Evolutionary conservation across 2,329 filamentous ascomycete species (phyloP).

Genomic region (Parascedosporium putredinis): DNA sequence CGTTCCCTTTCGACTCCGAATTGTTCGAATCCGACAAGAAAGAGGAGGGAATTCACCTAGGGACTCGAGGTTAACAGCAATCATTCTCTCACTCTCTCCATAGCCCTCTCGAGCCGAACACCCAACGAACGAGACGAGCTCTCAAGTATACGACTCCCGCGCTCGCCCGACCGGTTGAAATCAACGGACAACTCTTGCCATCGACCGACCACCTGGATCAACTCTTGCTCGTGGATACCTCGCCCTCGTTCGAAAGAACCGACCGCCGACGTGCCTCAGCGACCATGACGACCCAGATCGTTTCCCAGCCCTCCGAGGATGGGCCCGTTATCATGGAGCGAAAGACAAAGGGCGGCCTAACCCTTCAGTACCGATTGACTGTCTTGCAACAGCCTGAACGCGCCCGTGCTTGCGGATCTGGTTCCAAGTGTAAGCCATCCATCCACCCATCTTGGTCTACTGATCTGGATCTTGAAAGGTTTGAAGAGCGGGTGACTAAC

Average conservation of each 20-base stretch:
- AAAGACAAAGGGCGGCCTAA: slow-evolving; percentile 61
- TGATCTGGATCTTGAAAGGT: background rate
- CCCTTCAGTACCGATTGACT: slow-evolving; percentile 68
- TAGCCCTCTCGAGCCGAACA: background rate
- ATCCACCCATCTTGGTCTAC: no score
- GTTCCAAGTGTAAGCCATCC: slow-evolving; percentile 82
- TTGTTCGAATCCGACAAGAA: slow-evolving; percentile 1
- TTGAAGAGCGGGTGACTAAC: background rate
- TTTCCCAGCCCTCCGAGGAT: slow-evolving; percentile 5
- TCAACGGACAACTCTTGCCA: no score
- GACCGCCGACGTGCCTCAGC: background rate
- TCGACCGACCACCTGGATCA: no score
- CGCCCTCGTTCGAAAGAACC: no score
- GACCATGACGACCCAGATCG: background rate
- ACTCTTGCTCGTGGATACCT: no score
- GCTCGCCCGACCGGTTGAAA: no score
- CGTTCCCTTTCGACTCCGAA: background rate
- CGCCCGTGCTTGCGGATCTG: slow-evolving; percentile 87
- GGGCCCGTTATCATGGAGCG: slow-evolving; percentile 20
- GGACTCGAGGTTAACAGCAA: background rate
- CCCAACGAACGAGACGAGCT: slow-evolving; percentile 1
- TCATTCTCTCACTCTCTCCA: background rate
- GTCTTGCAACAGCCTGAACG: slow-evolving; percentile 93
- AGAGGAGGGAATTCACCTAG: slow-evolving; percentile 1
- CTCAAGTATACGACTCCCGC: background rate